A percentile compares a stretch with the other conserved stretches of the same genome.
phyloP scores from a whole-genome alignment of 1,284 basidiomycete species.

The Naganishia sp. region DNA sequence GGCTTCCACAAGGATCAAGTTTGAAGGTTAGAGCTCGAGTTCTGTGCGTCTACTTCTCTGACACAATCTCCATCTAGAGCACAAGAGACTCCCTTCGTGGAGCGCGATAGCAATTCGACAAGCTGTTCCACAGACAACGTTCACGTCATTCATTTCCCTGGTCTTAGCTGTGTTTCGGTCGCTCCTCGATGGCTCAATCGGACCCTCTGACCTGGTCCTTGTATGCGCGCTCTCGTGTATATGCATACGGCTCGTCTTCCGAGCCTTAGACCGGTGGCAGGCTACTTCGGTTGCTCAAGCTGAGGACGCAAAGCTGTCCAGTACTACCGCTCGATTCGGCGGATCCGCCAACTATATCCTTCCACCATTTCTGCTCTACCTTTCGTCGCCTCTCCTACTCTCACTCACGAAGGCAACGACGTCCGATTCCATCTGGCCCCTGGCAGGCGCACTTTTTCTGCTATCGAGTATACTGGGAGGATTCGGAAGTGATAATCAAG shows the following conservation, averaged over 20 bases:
- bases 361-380: conserved; percentile 82
- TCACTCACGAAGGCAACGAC: conserved; percentile 94
- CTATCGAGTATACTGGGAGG: conserved; percentile 37
- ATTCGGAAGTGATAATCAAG: conserved; percentile 36
- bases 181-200: conserved; percentile 65
- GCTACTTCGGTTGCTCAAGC: not conserved
- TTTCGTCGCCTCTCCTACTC: conserved; percentile 84
- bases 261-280: conserved; percentile 27
- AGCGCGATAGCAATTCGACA: conserved; percentile 80
- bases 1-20: conserved; percentile 63
- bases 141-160: conserved; percentile 66
- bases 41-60: conserved; percentile 3
- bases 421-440: conserved; percentile 93
- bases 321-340: conserved; percentile 40
- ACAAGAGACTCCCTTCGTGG: conserved; percentile 56
- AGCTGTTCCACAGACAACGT: conserved; percentile 59
- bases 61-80: conserved; percentile 30
- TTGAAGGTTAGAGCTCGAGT: conserved; percentile 19
- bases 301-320: conserved; percentile 7
- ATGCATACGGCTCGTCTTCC: conserved; percentile 11
- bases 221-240: conserved; percentile 23
- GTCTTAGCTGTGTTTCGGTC: conserved; percentile 79
- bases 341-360: conserved; percentile 72
- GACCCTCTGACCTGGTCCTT: conserved; percentile 42
- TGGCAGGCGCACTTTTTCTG: conserved; percentile 67